Conservation (phyloP, 805 yeast genomes). For the Saccharomycopsis malanga region DNA sequence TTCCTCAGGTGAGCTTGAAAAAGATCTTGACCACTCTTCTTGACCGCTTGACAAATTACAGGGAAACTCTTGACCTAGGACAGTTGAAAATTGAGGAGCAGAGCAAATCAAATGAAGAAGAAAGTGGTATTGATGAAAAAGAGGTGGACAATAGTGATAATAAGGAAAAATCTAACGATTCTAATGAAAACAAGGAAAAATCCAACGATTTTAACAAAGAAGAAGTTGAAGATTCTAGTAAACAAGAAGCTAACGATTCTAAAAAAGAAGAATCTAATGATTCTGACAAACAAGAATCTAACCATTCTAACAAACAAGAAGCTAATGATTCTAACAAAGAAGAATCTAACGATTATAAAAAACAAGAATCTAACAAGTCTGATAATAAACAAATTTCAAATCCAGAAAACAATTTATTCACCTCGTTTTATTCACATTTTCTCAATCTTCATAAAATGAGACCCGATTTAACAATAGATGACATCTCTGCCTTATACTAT, state of each 20-base stretch:
- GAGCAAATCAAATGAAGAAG: conserved; percentile 7
- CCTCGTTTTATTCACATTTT: conserved; percentile 60
- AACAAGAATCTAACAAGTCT: conserved; percentile 8
- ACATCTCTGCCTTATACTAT: conserved; percentile 55
- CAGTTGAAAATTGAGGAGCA: too few relatives aligned
- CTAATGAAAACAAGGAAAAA: too few relatives aligned
- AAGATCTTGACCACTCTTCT: conserved; percentile 64
- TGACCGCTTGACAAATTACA: conserved; percentile 56
- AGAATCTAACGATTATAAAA: background rate
- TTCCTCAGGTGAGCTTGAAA: conserved; percentile 62
- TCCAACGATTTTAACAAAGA: conserved; percentile 24
- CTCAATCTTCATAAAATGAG: conserved; percentile 46
- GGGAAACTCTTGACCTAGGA: conserved; percentile 31
- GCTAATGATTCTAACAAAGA: conserved; percentile 18
- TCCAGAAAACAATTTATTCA: conserved; percentile 37
- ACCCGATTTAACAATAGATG: conserved; percentile 62
- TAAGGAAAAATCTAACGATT: too few relatives aligned
- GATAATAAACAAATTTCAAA: conserved; percentile 10
- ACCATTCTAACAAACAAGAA: conserved; percentile 17
- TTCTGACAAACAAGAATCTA: conserved; percentile 15
- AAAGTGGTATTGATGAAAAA: too few relatives aligned
- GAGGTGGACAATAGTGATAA: too few relatives aligned
- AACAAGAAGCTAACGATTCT: conserved; percentile 19
- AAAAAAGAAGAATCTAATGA: conserved; percentile 16
- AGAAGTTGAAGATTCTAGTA: conserved; percentile 17